Evolutionary conservation across 116 monocot genomes (phyloP).

Genomic region (Posidonia oceanica): DNA sequence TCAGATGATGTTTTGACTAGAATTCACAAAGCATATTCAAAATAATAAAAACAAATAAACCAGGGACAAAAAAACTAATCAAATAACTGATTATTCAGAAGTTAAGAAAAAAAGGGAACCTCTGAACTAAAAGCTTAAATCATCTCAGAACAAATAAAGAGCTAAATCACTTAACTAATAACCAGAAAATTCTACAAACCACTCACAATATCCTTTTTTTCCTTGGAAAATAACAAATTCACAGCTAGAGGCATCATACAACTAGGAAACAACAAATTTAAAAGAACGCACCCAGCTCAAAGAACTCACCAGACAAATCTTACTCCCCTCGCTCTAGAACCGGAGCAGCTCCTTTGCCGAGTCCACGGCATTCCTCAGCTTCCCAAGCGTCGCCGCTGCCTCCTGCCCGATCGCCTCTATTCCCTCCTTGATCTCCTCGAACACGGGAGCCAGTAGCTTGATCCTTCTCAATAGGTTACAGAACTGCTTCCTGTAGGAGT

Average conservation of each 20-base stretch:
- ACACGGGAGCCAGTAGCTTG: conserved; percentile 79
- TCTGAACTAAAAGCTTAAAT: neutral
- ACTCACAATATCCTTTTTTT: neutral
- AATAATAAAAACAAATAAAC: too few species aligned
- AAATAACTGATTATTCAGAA: neutral
- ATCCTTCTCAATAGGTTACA: conserved; percentile 64
- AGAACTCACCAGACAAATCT: conserved; percentile 65
- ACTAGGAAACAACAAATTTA: neutral
- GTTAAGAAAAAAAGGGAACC: neutral
- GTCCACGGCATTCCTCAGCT: conserved; percentile 38
- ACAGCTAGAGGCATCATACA: too few species aligned
- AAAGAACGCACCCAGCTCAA: neutral
- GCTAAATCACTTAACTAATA: neutral
- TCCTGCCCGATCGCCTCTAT: conserved; percentile 18
- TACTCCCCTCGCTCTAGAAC: conserved; percentile 74
- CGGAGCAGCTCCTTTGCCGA: conserved; percentile 58
- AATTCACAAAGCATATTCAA: too few species aligned
- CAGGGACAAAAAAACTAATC: too few species aligned
- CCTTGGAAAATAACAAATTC: too few species aligned
- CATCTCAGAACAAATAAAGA: neutral
- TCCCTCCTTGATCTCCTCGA: conserved; percentile 72
- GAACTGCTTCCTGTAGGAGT: conserved; percentile 75
- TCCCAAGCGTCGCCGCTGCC: conserved; percentile 24
- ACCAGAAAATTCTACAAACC: neutral
- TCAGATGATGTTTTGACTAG: too few species aligned